Conservation (phyloP, 1,284 basidiomycete genomes). For the Fomitopsis betulina region DNA sequence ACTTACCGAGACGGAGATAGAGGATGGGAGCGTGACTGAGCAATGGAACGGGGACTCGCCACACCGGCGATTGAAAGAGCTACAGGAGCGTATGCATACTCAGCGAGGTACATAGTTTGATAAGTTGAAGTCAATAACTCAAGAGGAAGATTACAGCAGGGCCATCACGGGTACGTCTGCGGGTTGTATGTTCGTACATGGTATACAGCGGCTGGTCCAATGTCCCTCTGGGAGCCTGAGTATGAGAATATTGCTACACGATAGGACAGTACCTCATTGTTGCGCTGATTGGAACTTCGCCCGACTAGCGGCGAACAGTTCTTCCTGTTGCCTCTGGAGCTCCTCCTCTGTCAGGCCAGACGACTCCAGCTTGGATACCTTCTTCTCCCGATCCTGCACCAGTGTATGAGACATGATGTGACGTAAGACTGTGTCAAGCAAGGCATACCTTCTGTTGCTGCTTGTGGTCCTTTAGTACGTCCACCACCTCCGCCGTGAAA, state of each 20-base stretch:
- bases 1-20: constrained; percentile 23
- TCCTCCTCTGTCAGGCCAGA: constrained; percentile 93
- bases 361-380: constrained; percentile 84
- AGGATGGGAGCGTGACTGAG: constrained; percentile 29
- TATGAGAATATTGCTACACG: neutral
- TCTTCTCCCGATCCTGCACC: constrained; percentile 79
- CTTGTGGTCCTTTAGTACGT: constrained; percentile 92
- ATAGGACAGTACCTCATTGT: constrained; percentile 24
- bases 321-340: constrained; percentile 83
- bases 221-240: constrained; percentile 10
- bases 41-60: constrained; percentile 72
- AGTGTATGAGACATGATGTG: constrained; percentile 6
- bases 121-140: constrained; percentile 18
- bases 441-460: constrained; percentile 82
- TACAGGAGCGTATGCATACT: constrained; percentile 28
- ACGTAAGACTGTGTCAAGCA: constrained; percentile 10
- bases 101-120: constrained; percentile 15
- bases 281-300: constrained; percentile 58
- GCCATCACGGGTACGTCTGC: constrained; percentile 9
- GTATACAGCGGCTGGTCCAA: constrained; percentile 16
- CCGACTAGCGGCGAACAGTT: constrained; percentile 86
- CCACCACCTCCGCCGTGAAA: constrained; percentile 86
- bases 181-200: constrained; percentile 19
- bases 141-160: constrained; percentile 19
- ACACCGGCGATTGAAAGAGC: constrained; percentile 44